These are phyloP conservation scores for Beauveria sp. DNA, from an alignment of 2,329 filamentous ascomycete species.

Conservation along the genomic window DNA sequence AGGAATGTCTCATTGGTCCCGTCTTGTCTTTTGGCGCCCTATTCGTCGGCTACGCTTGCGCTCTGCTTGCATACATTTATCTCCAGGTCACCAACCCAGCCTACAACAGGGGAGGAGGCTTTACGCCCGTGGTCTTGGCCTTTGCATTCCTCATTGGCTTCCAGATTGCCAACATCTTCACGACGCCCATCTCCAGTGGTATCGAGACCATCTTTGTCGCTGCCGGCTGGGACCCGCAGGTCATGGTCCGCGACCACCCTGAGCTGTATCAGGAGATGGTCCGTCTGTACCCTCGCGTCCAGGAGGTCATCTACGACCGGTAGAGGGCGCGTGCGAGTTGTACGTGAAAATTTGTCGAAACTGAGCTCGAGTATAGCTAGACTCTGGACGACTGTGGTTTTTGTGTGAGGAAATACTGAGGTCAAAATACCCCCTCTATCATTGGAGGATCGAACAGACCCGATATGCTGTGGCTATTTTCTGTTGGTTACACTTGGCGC, in stretches of 20 bases:
- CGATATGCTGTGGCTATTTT: neutral
- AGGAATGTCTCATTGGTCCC: slow-evolving; percentile 71
- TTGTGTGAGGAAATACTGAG: neutral
- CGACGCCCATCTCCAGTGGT: slow-evolving; percentile 80
- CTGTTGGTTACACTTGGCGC: neutral
- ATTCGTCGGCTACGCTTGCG: slow-evolving; percentile 77
- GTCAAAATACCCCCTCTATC: neutral
- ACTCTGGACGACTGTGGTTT: neutral
- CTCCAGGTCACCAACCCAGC: slow-evolving; percentile 70
- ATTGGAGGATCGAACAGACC: neutral
- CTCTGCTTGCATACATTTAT: slow-evolving; percentile 80
- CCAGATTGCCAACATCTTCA: slow-evolving; percentile 84
- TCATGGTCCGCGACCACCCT: slow-evolving; percentile 71
- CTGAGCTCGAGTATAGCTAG: neutral
- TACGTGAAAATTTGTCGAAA: neutral
- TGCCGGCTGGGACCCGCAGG: slow-evolving; percentile 59
- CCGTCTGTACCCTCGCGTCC: slow-evolving; percentile 73
- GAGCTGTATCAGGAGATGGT: slow-evolving; percentile 77
- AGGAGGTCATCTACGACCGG: slow-evolving; percentile 55
- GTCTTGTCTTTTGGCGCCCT: slow-evolving; percentile 70
- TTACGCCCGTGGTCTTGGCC: slow-evolving; percentile 71
- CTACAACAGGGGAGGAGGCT: slow-evolving; percentile 63
- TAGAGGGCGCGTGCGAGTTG: neutral
- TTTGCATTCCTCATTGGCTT: slow-evolving; percentile 85
- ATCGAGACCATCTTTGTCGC: slow-evolving; percentile 90